Evolutionary conservation across 2,329 filamentous ascomycete species (phyloP), one percentile per base, ranked within the genome.

Genomic region (Alternaria triticimaculans): DNA sequence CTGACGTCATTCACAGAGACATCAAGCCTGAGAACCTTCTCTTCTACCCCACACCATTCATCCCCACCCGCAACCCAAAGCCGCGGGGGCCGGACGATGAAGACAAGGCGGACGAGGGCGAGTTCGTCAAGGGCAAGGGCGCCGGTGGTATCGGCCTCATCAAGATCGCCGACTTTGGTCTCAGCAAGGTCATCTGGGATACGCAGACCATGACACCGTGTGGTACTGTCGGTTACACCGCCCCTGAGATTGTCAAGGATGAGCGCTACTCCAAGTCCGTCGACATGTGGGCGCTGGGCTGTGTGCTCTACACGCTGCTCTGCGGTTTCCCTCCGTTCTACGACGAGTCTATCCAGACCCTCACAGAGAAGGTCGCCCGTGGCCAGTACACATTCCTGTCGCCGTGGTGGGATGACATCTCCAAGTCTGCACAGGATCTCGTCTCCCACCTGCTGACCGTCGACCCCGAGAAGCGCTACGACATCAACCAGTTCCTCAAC

Each of bases 401-500:
- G 3, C 96, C 96, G 0, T 99, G 96, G 96, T 99, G 96, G 96
- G 96, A 99, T 72, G 94, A 97, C 62, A 98, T 99, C 65, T 97
- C 95, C 64, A 94, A 96, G 79, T 90, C 93, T 4, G 96, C 96
- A 0, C 93, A 98, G 80, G 95, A 99, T 74, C 85, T 99, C 10
- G 95, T 99, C 62, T 93, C 92, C 5, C 96, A 99, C 80, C 87
- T 99, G 0, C 84, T 99, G 65, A 96, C 93, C 0, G 96, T 99
- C 64, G 94, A 99, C 71, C 96, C 96, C 0, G 93, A 97, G 65
- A 95, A 97, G 85, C 90, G 96, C 18, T 99, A 93, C 81, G 94
- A 93, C 3, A 99, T 99, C 77, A 89, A 88, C 63, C 90, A 98
- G 76, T 99, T 99, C 82, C 84, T 99, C 62, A 87, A 87, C n/a